Conservation (phyloP, 441 rosid species). For the Gossypium laxum region DNA sequence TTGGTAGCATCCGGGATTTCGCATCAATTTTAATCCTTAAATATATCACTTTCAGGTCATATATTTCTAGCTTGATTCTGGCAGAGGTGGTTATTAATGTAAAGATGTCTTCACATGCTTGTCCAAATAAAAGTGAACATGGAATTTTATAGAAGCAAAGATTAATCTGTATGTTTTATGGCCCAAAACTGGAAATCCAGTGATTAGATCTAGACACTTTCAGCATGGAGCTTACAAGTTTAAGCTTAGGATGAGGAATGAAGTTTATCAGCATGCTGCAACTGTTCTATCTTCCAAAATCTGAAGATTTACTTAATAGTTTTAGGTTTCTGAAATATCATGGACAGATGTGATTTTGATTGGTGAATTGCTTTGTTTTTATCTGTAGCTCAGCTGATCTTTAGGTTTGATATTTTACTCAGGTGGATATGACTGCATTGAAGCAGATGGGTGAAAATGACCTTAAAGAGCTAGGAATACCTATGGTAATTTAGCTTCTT, state of each 20-base stretch:
- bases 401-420: constrained; percentile 18
- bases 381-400: constrained; percentile 2
- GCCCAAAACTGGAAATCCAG: not conserved
- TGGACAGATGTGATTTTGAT: not conserved
- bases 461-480: constrained; percentile 83
- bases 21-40: not conserved
- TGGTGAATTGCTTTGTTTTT: not conserved
- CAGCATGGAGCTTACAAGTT: not conserved
- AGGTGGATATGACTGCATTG: constrained; percentile 85
- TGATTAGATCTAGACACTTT: not conserved
- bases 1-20: not conserved
- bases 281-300: not conserved
- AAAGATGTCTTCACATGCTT: not conserved
- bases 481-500: constrained; percentile 50
- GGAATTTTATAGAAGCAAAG: not conserved
- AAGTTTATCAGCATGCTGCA: not conserved
- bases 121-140: not conserved
- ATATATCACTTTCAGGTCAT: not conserved
- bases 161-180: not conserved
- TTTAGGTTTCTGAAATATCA: too few species aligned
- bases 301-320: not conserved
- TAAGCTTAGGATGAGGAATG: not conserved
- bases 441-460: constrained; percentile 87
- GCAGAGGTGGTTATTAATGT: not conserved
- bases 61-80: not conserved